Percentiles rank a stretch among this genome's conserved stretches.
Evolutionary conservation across 805 yeast genomes (phyloP).

Genomic region (Vanderwaltozyma tropicalis): DNA sequence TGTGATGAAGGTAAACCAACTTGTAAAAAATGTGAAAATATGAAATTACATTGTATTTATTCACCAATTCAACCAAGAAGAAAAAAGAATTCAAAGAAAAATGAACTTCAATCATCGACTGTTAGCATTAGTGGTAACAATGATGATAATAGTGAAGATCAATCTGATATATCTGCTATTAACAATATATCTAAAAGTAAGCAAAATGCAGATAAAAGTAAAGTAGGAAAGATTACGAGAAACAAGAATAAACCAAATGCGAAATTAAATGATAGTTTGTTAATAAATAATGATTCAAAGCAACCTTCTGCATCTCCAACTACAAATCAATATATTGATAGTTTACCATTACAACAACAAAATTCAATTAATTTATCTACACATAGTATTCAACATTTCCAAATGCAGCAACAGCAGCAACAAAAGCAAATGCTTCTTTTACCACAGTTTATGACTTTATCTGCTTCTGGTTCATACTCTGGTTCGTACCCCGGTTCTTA

Average conservation of each 20-base stretch:
- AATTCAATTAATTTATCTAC: no score
- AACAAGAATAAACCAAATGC: not conserved
- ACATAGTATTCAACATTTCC: not conserved
- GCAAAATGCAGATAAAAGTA: not conserved
- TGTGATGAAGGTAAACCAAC: conserved; percentile 81
- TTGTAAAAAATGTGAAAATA: conserved; percentile 69
- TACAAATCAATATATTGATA: conserved; percentile 1
- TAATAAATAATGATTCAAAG: not conserved
- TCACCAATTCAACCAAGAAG: conserved; percentile 21
- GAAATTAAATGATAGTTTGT: not conserved
- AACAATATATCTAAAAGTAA: not conserved
- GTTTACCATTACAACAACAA: not conserved
- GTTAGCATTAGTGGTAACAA: conserved; percentile 1
- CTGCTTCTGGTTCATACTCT: conserved; percentile 1
- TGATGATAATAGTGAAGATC: not conserved
- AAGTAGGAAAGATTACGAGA: not conserved
- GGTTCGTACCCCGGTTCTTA: no score
- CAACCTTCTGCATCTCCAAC: conserved; percentile 1
- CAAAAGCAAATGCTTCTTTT: conserved; percentile 1
- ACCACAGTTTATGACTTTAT: conserved; percentile 3
- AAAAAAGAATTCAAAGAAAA: conserved; percentile 3
- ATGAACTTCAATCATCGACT: not conserved
- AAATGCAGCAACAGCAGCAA: not conserved
- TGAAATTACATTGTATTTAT: conserved; percentile 72
- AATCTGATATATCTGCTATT: not conserved